These are phyloP conservation scores for Pseudocercospora fijiensis DNA, from an alignment of 2,329 filamentous ascomycete species.

Conservation along the genomic window DNA sequence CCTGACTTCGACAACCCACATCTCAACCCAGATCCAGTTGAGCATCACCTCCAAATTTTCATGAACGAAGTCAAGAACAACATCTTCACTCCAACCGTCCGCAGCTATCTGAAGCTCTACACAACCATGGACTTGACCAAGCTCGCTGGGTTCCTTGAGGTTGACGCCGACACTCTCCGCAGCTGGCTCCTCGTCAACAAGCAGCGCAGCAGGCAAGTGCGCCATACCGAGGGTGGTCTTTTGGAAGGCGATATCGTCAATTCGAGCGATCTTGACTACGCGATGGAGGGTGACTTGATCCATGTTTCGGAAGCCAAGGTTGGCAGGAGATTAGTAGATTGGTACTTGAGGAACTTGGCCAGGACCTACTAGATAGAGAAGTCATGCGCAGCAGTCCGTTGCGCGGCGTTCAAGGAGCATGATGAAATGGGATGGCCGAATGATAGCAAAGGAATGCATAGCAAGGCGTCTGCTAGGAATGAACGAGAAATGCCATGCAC, in stretches of 20 bases:
- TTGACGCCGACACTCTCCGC: slow-evolving; percentile 92
- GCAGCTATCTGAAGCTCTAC: slow-evolving; percentile 98
- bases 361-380: slow-evolving; percentile 75
- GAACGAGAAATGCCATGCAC: slow-evolving; percentile 9
- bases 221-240: slow-evolving; percentile 87
- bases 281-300: slow-evolving; percentile 93
- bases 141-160: slow-evolving; percentile 93
- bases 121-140: slow-evolving; percentile 99
- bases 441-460: slow-evolving; percentile 15
- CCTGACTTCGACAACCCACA: slow-evolving; percentile 97
- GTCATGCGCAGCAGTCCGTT: neutral
- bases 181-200: slow-evolving; percentile 96
- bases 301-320: slow-evolving; percentile 99
- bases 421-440: slow-evolving; percentile 11
- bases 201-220: slow-evolving; percentile 93
- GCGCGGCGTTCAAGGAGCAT: slow-evolving; percentile 20
- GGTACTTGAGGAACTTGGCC: slow-evolving; percentile 96
- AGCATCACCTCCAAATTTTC: slow-evolving; percentile 96
- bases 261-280: slow-evolving; percentile 94
- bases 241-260: slow-evolving; percentile 91
- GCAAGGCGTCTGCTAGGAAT: slow-evolving; percentile 17
- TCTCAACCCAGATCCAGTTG: slow-evolving; percentile 92
- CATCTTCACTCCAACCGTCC: slow-evolving; percentile 95
- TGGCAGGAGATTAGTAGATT: slow-evolving; percentile 93
- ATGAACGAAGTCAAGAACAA: slow-evolving; percentile 99